Evolutionary conservation across 495 filamentous ascomycete species (phyloP), one percentile per base, ranked within the genome.

Genomic region (Polyplosphaeria fusca): DNA sequence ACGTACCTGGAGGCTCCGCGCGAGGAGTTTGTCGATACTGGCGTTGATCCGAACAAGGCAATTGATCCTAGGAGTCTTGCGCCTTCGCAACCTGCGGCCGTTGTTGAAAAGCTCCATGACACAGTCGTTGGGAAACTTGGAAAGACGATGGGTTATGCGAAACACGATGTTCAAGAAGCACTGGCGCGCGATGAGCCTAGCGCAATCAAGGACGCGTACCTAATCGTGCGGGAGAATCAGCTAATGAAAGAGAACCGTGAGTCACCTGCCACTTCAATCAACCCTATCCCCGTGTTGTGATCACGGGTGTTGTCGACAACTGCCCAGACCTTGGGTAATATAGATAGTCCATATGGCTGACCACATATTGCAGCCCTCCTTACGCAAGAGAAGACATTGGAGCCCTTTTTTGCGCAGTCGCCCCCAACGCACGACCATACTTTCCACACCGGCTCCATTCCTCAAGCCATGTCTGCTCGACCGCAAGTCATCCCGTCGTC

Each of bases 151-250:
- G 93, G 93, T 49, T 98, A 98, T 70, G 89, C 83, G 20, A 89
- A 88, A 67, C 86, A 91, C 30, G 93, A 98, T 74, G 93, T 98
- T 32, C 86, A 95, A 69, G 92, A 96, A 67, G 92, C 93, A 28
- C 75, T 98, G 47, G 84, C 85, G 58, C 88, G 88, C 50, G 83
- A 95, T 43, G 93, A 98, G 67, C 92, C 93, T 32, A 96, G 89
- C 55, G 91, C 94, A 13, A 95, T 98, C 74, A 98, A 98, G 70
- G 93, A 98, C 77, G 93, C 93, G 13, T 98, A 97, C 71, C 84
- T 95, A 71, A 97, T 98, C 65, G 89, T 97, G 26, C 82, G 91
- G 45, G 93, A 98, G 73, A 97, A 98, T 70, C 91, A 96, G 70
- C 81, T 98, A 67, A 97, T 96, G 94, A 88, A 89, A 66, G 86